Evolutionary conservation across 1,139 yeast species (phyloP).

Genomic region (Petasospora rhodanensis): DNA sequence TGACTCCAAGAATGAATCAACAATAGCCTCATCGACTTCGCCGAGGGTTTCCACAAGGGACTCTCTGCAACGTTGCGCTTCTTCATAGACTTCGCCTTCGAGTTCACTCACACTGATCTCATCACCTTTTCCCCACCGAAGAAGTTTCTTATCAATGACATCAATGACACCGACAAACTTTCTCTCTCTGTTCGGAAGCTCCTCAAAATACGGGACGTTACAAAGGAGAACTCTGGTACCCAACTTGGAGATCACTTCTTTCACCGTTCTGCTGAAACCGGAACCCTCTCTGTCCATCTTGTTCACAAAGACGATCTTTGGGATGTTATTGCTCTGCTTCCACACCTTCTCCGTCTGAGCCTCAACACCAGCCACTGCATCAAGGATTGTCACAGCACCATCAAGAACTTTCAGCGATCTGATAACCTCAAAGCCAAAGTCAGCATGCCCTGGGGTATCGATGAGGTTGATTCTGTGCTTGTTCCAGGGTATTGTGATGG

Average conservation of each 20-base stretch:
- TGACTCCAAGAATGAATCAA: slow-evolving; percentile 70
- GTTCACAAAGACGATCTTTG: slow-evolving; percentile 76
- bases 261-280: slow-evolving; percentile 85
- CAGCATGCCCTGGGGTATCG: slow-evolving; percentile 99
- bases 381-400: slow-evolving; percentile 89
- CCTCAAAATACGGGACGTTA: slow-evolving; percentile 69
- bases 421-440: slow-evolving; percentile 91
- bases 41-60: slow-evolving; percentile 80
- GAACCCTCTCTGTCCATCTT: slow-evolving; percentile 98
- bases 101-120: slow-evolving; percentile 54
- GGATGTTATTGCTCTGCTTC: slow-evolving; percentile 77
- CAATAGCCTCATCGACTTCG: slow-evolving; percentile 71
- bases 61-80: slow-evolving; percentile 57
- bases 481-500: slow-evolving; percentile 89
- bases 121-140: slow-evolving; percentile 56
- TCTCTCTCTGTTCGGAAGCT: slow-evolving; percentile 36
- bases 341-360: slow-evolving; percentile 98
- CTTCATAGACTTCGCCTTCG: slow-evolving; percentile 38
- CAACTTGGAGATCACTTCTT: slow-evolving; percentile 75
- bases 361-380: slow-evolving; percentile 97
- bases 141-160: slow-evolving; percentile 59
- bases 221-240: slow-evolving; percentile 70
- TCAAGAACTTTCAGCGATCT: slow-evolving; percentile 86
- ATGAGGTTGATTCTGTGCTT: slow-evolving; percentile 72
- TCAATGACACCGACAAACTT: slow-evolving; percentile 80